These are phyloP conservation scores for Petunia secreta DNA, from an alignment of 257 asterid genomes.

Conservation along the genomic window DNA sequence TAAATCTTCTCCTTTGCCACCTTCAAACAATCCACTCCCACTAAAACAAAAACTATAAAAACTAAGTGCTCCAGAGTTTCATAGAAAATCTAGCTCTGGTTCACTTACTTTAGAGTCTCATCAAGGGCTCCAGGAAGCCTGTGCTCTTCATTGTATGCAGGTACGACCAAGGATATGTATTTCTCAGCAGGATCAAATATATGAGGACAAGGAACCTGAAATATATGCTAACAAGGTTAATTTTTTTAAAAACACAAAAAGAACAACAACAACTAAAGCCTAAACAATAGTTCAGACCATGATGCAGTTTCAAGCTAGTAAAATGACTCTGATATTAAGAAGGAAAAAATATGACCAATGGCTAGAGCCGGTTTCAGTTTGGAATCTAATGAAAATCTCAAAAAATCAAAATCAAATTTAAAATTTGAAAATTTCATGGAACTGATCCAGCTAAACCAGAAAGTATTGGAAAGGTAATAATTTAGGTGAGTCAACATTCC, in stretches of 20 bases:
- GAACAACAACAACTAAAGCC: background rate
- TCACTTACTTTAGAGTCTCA: slow-evolving; percentile 75
- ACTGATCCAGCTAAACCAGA: background rate
- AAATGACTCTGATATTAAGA: background rate
- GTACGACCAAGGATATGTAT: slow-evolving; percentile 39
- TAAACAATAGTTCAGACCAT: background rate
- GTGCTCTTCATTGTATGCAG: slow-evolving; percentile 92
- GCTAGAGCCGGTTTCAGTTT: background rate
- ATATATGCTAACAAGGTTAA: background rate
- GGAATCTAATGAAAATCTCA: background rate
- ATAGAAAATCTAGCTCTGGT: slow-evolving; percentile 2
- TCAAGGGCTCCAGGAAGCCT: slow-evolving; percentile 93
- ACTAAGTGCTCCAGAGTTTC: background rate
- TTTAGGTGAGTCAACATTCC: background rate
- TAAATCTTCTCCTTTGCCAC: background rate
- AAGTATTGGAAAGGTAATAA: background rate
- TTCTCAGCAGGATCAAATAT: slow-evolving; percentile 34
- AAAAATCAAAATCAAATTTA: background rate
- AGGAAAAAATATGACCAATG: background rate
- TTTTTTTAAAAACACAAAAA: slow-evolving; percentile 34
- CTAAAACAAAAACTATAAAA: background rate
- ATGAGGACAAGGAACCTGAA: slow-evolving; percentile 33
- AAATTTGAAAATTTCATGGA: background rate
- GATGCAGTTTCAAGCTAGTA: slow-evolving; percentile 1
- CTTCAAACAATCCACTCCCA: background rate